A percentile compares a stretch with the other conserved stretches of the same genome.
phyloP scores from a whole-genome alignment of 257 asterid species.

The Solanum pennellii region DNA sequence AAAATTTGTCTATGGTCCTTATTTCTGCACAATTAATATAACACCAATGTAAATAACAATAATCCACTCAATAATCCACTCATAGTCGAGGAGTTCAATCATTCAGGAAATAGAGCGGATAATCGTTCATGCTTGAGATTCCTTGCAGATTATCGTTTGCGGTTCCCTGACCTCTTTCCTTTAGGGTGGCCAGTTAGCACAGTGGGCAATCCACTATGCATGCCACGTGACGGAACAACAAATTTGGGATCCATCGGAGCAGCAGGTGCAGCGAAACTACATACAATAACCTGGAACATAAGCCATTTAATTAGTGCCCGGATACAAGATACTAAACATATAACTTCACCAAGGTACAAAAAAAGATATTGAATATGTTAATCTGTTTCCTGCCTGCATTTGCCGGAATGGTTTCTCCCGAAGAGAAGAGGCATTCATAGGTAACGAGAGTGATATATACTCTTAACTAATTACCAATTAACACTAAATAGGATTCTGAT shows the following conservation, averaged over 20 bases:
- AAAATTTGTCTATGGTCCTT: not conserved
- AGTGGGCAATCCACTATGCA: not conserved
- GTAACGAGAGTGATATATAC: not conserved
- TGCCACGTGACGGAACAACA: not conserved
- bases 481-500: not conserved
- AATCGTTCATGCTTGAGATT: not conserved
- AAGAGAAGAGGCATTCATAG: not conserved
- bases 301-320: not conserved
- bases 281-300: not conserved
- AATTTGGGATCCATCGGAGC: not conserved
- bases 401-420: not conserved
- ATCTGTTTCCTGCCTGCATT: not conserved
- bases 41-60: not conserved
- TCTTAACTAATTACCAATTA: not conserved
- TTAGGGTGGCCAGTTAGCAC: not conserved
- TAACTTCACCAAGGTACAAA: not conserved
- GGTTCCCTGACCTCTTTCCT: not conserved
- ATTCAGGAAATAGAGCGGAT: not conserved
- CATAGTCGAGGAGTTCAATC: not conserved
- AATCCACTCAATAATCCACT: not conserved
- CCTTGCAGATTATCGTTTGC: not conserved
- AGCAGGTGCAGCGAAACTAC: not conserved
- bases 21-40: not conserved
- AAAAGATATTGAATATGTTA: not conserved
- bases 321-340: not conserved